These are phyloP conservation scores for Collybia sordida DNA, from an alignment of 768 basidiomycete species.

Conservation along the genomic window DNA sequence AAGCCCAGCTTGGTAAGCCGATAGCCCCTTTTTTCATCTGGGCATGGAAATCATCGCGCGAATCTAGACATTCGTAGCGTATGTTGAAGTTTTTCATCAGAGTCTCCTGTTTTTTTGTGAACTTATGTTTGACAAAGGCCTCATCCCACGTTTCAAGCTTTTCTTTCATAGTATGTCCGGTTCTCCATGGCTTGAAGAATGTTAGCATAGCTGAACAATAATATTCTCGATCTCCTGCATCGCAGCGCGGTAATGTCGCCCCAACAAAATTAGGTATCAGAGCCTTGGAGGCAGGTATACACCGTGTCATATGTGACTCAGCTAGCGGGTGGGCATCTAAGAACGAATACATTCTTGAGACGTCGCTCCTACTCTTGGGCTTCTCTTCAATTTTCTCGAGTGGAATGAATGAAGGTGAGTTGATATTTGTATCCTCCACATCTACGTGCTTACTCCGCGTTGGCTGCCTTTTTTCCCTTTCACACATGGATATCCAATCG, in stretches of 20 bases:
- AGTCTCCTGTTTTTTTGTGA: slow-evolving; percentile 9
- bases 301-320: slow-evolving; percentile 12
- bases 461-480: no score
- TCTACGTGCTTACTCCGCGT: no score
- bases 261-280: slow-evolving; percentile 29
- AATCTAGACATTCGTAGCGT: slow-evolving; percentile 28
- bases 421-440: no score
- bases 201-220: slow-evolving; percentile 32
- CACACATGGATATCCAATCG: slow-evolving; percentile 22
- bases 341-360: no score
- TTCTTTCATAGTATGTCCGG: slow-evolving; percentile 23
- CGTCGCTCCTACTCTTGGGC: no score
- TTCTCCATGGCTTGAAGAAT: slow-evolving; percentile 32
- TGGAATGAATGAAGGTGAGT: no score
- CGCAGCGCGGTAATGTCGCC: slow-evolving; percentile 22
- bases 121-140: slow-evolving; percentile 15
- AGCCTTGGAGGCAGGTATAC: neutral
- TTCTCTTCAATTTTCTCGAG: no score
- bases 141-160: slow-evolving; percentile 20
- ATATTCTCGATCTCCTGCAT: slow-evolving; percentile 29
- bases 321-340: slow-evolving; percentile 11
- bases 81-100: slow-evolving; percentile 29
- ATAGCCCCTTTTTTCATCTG: slow-evolving; percentile 14
- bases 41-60: slow-evolving; percentile 25
- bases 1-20: no score